Base-by-base conservation (phyloP, 2,329 filamentous ascomycete genomes). In the Ophiostoma novo-ulmi region DNA sequence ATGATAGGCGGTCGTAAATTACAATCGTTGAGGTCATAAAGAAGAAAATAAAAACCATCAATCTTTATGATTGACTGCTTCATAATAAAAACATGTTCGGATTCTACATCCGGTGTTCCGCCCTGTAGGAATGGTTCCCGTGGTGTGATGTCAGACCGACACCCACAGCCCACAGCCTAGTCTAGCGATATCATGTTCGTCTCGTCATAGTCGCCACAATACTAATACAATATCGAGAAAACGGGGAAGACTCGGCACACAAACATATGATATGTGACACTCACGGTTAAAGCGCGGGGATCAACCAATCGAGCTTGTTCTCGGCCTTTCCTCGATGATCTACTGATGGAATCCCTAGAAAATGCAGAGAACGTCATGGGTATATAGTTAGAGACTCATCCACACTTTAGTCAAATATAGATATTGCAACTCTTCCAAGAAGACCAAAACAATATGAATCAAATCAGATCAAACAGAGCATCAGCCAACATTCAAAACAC, bases 141-240 rank as follows among this genome's bases (percentile, higher is more conserved):
- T 63, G 58, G 58, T 63, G 58, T 63, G 58, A 63, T 63, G 52
- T 58, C 52, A 58, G 13, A n/a, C 52, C 52, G 26, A 22, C 10
- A 14, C 22, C n/a, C 11, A 22, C 14, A 31, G 58, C 14, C 26
- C 26, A 35, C 26, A 63, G 1, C 22, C 14, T 35, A 63, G 58
- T 17, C 26, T 20, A 26, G 58, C 11, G 11, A 20, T 63, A 17
- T 63, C 58, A 5, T 63, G 58, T 35, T 63, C n/a, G 13, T 31
- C 26, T 31, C 58, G 58, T 63, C 58, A 63, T 63, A 35, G 11
- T 63, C 26, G 58, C 58, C 58, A 63, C 26, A 63, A 22, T 26
- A 58, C 22, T 14, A 13, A 31, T 20, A 35, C 20, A 17, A 17
- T 35, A 63, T 31, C 58, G 58, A 63, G 58, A 7, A 58, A 35